Conservation (phyloP, 805 yeast species). For the Starmerella khaoyaiensis region DNA sequence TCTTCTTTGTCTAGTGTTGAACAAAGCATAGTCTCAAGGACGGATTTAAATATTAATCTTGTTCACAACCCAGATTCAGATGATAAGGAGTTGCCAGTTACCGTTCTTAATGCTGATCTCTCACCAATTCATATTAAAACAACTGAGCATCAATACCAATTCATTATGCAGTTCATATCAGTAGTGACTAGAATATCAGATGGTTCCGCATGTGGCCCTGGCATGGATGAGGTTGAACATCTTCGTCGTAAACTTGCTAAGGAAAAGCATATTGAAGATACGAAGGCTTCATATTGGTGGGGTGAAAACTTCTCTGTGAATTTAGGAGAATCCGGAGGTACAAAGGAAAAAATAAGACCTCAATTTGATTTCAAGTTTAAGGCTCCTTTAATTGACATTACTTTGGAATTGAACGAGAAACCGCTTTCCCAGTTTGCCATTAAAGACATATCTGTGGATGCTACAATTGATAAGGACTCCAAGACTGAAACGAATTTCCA, state of each 20-base stretch:
- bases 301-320: slow-evolving; percentile 16
- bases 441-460: slow-evolving; percentile 41
- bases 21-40: slow-evolving; percentile 34
- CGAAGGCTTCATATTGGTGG: slow-evolving; percentile 18
- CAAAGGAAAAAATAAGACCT: background rate
- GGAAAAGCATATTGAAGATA: slow-evolving; percentile 18
- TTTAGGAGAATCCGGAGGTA: slow-evolving; percentile 3
- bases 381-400: slow-evolving; percentile 17
- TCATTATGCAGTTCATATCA: slow-evolving; percentile 42
- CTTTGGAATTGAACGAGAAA: slow-evolving; percentile 10
- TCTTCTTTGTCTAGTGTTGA: slow-evolving; percentile 40
- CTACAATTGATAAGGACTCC: slow-evolving; percentile 41
- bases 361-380: slow-evolving; percentile 15
- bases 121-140: slow-evolving; percentile 50
- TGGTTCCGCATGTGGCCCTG: slow-evolving; percentile 40
- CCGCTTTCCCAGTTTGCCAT: slow-evolving; percentile 47
- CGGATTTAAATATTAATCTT: slow-evolving; percentile 13
- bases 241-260: slow-evolving; percentile 15
- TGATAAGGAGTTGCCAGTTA: slow-evolving; percentile 21
- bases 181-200: slow-evolving; percentile 45
- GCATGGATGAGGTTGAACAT: slow-evolving; percentile 24
- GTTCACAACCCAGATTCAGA: slow-evolving; percentile 4
- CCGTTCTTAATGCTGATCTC: slow-evolving; percentile 43
- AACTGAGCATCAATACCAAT: slow-evolving; percentile 60
- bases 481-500: slow-evolving; percentile 48